Base-by-base conservation (phyloP, 2,329 filamentous ascomycete genomes). In the Cytospora mali region DNA sequence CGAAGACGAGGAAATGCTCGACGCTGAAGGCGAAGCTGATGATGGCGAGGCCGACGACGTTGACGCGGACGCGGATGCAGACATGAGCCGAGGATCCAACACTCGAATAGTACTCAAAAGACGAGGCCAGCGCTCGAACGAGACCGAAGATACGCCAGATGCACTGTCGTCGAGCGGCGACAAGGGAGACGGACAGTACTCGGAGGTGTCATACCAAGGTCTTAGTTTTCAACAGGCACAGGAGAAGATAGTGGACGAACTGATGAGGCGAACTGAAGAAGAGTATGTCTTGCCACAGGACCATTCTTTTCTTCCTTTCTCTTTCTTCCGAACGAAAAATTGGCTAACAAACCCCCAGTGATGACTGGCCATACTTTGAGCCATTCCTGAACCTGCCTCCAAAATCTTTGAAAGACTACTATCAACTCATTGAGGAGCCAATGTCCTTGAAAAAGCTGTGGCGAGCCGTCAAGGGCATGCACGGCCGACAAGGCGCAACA, bases 141-240 rank as follows among this genome's bases (percentile, higher is more conserved):
- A 75, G 55, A 71, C 67, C 9, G 73, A 74, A 4, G 68, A 70
- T 50, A 68, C 69, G 62, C 61, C 69, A 39, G 67, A 71, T 64
- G 69, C 68, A 21, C 54, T 27, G n/a, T 58, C 64, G 69, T 68
- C 69, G 64, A 60, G 64, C 58, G 65, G 68, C 64, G 66, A 65
- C 53, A 81, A 80, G 60, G 76, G 80, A 7, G 82, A 86, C 61
- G 76, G 80, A 55, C 77, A 85, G 64, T 85, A 84, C 59, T 80
- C 85, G 60, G 77, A 79, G 56, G 76, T 83, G 4, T 80, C 84
- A 1, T 94, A 91, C 74, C 85, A 87, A 61, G 90, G 89, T 6
- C 85, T 93, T 55, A 88, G 74, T 11, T 94, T 96, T 72, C 91
- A 96, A 72, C 84, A 93, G 71, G 93, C 92, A 0, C 92, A 97